A percentile compares a stretch with the other conserved stretches of the same genome.
phyloP scores from a whole-genome alignment of 2,329 filamentous ascomycete species.

The Penicillium oxalicum region DNA sequence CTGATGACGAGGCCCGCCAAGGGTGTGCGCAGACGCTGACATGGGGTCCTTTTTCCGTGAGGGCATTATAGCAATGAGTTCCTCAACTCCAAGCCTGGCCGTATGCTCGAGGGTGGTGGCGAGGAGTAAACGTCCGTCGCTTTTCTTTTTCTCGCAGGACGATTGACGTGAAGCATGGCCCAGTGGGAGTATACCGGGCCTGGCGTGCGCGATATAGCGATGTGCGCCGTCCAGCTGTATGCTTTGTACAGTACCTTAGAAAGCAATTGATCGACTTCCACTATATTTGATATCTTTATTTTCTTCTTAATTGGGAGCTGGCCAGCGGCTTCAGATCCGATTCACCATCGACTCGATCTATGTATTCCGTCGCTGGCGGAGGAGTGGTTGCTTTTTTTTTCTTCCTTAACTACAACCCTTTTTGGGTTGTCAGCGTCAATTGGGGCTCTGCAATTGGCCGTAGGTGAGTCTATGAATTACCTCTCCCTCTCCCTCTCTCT shows the following conservation, averaged over 20 bases:
- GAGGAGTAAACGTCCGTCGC: conserved; percentile 27
- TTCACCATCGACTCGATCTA: neutral
- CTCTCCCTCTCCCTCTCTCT: neutral
- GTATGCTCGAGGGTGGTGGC: conserved; percentile 27
- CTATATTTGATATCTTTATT: conserved; percentile 10
- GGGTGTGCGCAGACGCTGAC: conserved; percentile 1
- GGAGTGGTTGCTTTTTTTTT: no score
- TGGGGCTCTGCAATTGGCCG: conserved; percentile 7
- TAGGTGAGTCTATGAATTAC: neutral
- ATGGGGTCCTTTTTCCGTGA: neutral
- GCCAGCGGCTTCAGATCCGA: no score
- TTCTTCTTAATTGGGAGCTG: neutral
- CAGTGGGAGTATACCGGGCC: conserved; percentile 12
- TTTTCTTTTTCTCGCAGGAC: conserved; percentile 2
- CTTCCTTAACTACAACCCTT: neutral
- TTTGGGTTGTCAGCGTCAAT: conserved; percentile 12
- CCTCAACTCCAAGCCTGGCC: conserved; percentile 47
- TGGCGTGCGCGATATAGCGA: conserved; percentile 7
- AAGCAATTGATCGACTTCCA: conserved; percentile 28
- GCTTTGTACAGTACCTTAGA: conserved; percentile 40
- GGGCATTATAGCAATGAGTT: conserved; percentile 41
- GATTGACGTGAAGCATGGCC: neutral
- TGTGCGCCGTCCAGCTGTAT: conserved; percentile 19
- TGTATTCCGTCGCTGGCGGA: no score
- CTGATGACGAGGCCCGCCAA: no score